A percentile compares a stretch with the other conserved stretches of the same genome.
These are phyloP conservation scores for Ophiorrhiza pumila DNA, from an alignment of 257 asterid genomes.

Conservation along the genomic window DNA sequence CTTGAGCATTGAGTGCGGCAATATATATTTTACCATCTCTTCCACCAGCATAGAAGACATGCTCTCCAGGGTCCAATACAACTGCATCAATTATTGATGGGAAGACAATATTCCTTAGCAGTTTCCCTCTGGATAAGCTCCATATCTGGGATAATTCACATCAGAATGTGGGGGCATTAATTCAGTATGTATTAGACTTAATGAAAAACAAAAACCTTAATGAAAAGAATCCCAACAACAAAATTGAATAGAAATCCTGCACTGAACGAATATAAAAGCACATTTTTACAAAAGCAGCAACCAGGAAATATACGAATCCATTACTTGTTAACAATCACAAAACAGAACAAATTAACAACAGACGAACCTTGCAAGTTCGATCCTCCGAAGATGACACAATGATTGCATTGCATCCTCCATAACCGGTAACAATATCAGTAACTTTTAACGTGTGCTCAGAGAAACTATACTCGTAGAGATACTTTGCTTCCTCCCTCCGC, in stretches of 20 bases:
- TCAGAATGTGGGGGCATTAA: neutral
- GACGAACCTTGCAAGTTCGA: conserved; percentile 87
- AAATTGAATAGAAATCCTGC: neutral
- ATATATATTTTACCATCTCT: conserved; percentile 91
- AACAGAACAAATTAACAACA: neutral
- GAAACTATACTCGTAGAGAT: conserved; percentile 69
- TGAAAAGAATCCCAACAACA: neutral
- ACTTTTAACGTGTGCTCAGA: conserved; percentile 73
- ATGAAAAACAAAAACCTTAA: neutral
- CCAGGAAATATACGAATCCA: neutral
- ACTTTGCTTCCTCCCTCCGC: conserved; percentile 50
- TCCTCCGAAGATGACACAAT: conserved; percentile 92
- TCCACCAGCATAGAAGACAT: conserved; percentile 88
- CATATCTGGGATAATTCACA: conserved; percentile 50
- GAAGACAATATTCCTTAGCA: conserved; percentile 62
- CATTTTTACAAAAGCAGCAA: neutral
- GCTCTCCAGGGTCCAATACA: conserved; percentile 78
- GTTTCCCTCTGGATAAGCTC: conserved; percentile 73
- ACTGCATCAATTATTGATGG: conserved; percentile 77
- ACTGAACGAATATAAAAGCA: neutral
- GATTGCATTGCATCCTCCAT: conserved; percentile 71
- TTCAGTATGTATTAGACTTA: neutral
- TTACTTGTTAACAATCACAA: neutral
- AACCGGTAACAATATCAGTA: conserved; percentile 71
- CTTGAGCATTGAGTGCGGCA: conserved; percentile 63